Base-by-base conservation (phyloP, 2,329 filamentous ascomycete genomes). In the Clonostachys rhizophaga region DNA sequence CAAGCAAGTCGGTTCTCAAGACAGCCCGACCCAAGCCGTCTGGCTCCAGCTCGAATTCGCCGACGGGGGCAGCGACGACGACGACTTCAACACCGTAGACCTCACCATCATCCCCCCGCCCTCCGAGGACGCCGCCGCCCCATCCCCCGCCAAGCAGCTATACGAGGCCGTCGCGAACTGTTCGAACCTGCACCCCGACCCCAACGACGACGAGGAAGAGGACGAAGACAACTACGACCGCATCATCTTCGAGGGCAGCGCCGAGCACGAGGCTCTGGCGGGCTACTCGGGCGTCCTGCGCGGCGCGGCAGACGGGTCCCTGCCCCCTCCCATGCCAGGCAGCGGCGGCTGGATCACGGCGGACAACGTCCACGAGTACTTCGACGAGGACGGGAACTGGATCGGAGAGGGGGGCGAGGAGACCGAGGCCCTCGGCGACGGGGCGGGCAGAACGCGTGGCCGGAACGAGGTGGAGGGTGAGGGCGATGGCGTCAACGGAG, bases 271-370 rank as follows among this genome's bases (percentile, higher is more conserved):
- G 52, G 72, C 72, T 0, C 64, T 84, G 3, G 79, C 82, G 34
- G 81, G 79, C 1, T 71, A 81, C 55, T 70, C 72, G 0, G 80
- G 80, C 11, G 79, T 83, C 6, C 64, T 79, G 45, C 67, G 65
- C 37, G 77, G 76, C 14, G 64, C 66, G 12, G 55, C 56, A 6
- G 66, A 71, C 47, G 78, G 78, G 1, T 76, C 74, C 3, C 59
- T 86, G 20, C 83, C 83, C n/a, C 81, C 82, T 2, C 79, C 83
- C 0, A 79, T 87, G 64, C 86, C 87, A 0, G 87, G 87, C 2
- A 89, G 86, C 44, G 81, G 80, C 0, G 87, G 87, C 0, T 92
- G 88, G 88, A 91, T 97, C 60, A 97, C 92, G 14, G 87, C 89
- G 9, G 92, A 96, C 48, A 97, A 96, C 58, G 84, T 95, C 62